These are phyloP conservation scores for Arthroderma sp. DNA, from an alignment of 2,329 filamentous ascomycete genomes.

Conservation along the genomic window DNA sequence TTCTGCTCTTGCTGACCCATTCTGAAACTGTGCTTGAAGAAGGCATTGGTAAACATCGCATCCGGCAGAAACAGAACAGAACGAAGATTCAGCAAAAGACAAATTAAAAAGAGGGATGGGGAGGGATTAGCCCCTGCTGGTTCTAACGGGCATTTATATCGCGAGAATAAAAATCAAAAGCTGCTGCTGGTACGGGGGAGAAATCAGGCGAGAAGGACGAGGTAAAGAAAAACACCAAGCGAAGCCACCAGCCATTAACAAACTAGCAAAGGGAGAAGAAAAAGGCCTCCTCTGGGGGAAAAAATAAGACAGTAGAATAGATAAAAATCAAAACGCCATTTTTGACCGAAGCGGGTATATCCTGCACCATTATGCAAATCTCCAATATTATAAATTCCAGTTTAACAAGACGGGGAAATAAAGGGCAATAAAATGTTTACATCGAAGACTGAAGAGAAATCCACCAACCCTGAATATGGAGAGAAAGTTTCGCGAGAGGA, in stretches of 20 bases:
- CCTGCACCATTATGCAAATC: constrained; percentile 35
- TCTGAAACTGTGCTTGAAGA: no score
- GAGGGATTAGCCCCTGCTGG: no score
- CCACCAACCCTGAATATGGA: constrained; percentile 3
- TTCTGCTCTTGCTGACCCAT: no score
- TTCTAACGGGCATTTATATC: no score
- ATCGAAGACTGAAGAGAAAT: constrained; percentile 9
- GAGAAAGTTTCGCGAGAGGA: background rate
- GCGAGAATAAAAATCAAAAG: no score
- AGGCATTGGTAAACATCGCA: no score
- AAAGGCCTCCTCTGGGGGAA: background rate
- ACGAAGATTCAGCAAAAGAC: no score
- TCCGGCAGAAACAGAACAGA: no score
- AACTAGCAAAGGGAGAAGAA: no score
- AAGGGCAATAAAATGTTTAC: constrained; percentile 13
- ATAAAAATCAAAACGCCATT: constrained; percentile 8
- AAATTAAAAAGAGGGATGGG: no score
- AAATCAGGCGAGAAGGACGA: background rate
- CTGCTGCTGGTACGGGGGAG: no score
- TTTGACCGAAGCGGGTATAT: constrained; percentile 32
- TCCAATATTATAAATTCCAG: constrained; percentile 12
- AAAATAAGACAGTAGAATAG: background rate
- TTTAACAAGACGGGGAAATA: constrained; percentile 15
- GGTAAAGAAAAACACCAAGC: constrained; percentile 1
- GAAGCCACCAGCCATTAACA: background rate